Evolutionary conservation across 2,329 filamentous ascomycete genomes (phyloP), one percentile per base, ranked within the genome.

Genomic region (Colletotrichum noveboracense): DNA sequence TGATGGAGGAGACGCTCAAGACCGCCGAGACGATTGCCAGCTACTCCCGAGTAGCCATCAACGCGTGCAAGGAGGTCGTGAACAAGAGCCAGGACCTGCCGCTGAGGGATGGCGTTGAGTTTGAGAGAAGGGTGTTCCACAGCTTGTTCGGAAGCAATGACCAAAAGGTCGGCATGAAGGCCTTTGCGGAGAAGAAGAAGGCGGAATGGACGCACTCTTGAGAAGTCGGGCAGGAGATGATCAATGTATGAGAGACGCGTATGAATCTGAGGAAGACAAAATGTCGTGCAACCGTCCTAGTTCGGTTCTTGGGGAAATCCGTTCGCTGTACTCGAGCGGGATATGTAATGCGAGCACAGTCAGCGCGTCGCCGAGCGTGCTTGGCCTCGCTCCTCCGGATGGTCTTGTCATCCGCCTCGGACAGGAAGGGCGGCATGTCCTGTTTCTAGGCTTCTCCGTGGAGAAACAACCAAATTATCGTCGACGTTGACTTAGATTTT

Each of bases 51-150:
- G 93, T 99, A n/a, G 94, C 96, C 2, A 92, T 98, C 74, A 93
- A 95, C 87, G 97, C 94, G 13, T 94, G 92, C 73, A 99, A 99
- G 90, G 97, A 99, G 89, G 96, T 97, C n/a, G 96, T 99, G 71
- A 98, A 98, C 85, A 98, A 98, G 93, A 98, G 96, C 85, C 96
- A 98, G 89, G 97, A 99, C 80, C 86, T 98, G 79, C 89, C 93
- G 5, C 87, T 99, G 75, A 89, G 94, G 79, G 97, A 98, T 82
- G 97, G 97, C 16, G 94, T 99, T 3, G 97, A 99, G 87, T 98
- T 93, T 86, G 97, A 99, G 90, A 91, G 97, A 82, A 91, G 96
- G 69, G 90, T 98, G 38, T 99, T 99, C 89, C 97, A 99, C 86
- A 91, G 93, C 30, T 83, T 98, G 81, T 99, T 99, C 87, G 97